Evolutionary conservation across 2,329 filamentous ascomycete genomes (phyloP).

Genomic region (Emergomyces pasteurianus): DNA sequence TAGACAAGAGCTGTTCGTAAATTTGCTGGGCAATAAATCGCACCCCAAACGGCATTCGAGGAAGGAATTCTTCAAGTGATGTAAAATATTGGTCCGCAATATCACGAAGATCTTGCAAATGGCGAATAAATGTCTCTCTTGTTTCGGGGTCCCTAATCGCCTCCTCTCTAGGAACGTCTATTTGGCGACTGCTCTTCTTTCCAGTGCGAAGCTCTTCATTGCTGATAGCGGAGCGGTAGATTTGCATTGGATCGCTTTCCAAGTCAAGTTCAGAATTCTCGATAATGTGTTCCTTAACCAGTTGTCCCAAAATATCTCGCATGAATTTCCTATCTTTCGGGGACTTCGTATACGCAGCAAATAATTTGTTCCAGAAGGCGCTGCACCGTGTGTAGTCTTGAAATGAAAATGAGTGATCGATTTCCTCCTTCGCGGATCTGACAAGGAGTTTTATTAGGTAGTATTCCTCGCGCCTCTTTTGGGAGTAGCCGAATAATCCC

Average conservation of each 20-base stretch:
- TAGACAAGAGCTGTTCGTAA: slow-evolving; percentile 62
- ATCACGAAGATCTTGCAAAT: slow-evolving; percentile 84
- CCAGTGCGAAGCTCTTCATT: slow-evolving; percentile 94
- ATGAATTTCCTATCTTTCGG: slow-evolving; percentile 88
- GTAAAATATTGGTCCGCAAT: slow-evolving; percentile 85
- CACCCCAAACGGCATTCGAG: slow-evolving; percentile 85
- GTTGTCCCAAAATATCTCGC: slow-evolving; percentile 67
- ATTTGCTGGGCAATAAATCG: slow-evolving; percentile 79
- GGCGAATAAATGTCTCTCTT: slow-evolving; percentile 80
- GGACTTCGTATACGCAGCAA: slow-evolving; percentile 78
- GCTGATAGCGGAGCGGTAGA: slow-evolving; percentile 89
- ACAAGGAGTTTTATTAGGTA: slow-evolving; percentile 83
- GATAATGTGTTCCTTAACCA: slow-evolving; percentile 85
- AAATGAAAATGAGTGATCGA: slow-evolving; percentile 58
- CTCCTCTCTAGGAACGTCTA: slow-evolving; percentile 78
- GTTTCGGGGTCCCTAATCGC: slow-evolving; percentile 96
- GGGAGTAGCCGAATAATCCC: slow-evolving; percentile 92
- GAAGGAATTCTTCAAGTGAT: slow-evolving; percentile 67
- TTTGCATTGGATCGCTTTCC: slow-evolving; percentile 94
- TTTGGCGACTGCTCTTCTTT: slow-evolving; percentile 63
- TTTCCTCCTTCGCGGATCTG: slow-evolving; percentile 72
- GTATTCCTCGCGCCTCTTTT: slow-evolving; percentile 94
- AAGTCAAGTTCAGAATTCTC: slow-evolving; percentile 84
- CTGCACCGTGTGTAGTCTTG: slow-evolving; percentile 83
- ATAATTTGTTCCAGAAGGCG: slow-evolving; percentile 84